phyloP scores from a whole-genome alignment of 306 rosid genomes.

The Alnus rubra region DNA sequence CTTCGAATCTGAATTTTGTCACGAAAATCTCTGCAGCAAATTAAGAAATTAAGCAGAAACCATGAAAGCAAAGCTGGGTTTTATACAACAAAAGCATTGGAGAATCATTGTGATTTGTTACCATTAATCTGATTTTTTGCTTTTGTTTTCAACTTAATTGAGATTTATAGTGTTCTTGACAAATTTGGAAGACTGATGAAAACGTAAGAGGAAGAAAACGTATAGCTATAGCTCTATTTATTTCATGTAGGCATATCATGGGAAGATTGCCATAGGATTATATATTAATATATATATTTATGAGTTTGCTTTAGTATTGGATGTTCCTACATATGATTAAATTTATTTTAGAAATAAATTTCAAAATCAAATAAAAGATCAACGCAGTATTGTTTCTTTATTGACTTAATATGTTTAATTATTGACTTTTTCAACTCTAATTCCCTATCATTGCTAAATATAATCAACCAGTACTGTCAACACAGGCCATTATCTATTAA shows the following conservation, averaged over 20 bases:
- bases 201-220: constrained; percentile 2
- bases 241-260: not conserved
- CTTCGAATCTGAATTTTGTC: not conserved
- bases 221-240: not conserved
- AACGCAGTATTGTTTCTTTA: not conserved
- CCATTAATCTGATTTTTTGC: not conserved
- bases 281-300: not conserved
- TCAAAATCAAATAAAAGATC: not conserved
- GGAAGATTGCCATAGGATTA: not conserved
- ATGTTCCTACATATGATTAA: no score
- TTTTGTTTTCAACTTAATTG: not conserved
- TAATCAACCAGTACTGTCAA: no score
- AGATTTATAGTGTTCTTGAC: not conserved
- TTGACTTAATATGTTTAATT: no score
- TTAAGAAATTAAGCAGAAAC: not conserved
- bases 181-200: not conserved
- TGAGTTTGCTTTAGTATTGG: not conserved
- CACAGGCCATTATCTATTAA: no score
- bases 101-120: not conserved
- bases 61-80: not conserved
- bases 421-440: no score
- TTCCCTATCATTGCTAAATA: no score
- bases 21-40: not conserved
- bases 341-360: no score
- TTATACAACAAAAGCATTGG: not conserved